Conservation (phyloP, 1,284 basidiomycete genomes). For the Kwoniella shivajii region DNA sequence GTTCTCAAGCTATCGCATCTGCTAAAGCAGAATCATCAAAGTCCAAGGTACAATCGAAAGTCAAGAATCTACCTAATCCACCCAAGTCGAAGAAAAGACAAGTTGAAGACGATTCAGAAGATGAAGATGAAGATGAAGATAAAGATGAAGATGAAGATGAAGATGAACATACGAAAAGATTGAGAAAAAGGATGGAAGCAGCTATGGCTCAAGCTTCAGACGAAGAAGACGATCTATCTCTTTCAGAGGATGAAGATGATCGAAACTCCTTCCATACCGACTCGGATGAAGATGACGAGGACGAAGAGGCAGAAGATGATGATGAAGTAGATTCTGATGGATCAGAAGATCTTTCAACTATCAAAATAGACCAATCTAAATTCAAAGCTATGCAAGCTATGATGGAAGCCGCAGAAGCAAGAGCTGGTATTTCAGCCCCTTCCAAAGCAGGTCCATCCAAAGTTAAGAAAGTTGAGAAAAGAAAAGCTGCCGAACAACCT, state of each 20-base stretch:
- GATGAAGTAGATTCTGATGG: slow-evolving; percentile 19
- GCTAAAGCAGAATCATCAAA: slow-evolving; percentile 12
- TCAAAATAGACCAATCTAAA: slow-evolving; percentile 27
- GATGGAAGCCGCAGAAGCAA: slow-evolving; percentile 40
- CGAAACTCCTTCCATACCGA: slow-evolving; percentile 26
- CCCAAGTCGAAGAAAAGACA: slow-evolving; percentile 7
- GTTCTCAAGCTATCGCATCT: slow-evolving; percentile 23
- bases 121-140: slow-evolving; percentile 12
- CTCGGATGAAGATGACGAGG: slow-evolving; percentile 25
- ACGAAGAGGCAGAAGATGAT: slow-evolving; percentile 23
- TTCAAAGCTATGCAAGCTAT: slow-evolving; percentile 41
- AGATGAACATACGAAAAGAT: slow-evolving; percentile 27
- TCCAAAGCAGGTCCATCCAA: slow-evolving; percentile 12
- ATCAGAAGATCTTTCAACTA: slow-evolving; percentile 31
- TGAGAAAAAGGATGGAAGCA: slow-evolving; percentile 27
- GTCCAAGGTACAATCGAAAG: slow-evolving; percentile 9
- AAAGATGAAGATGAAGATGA: slow-evolving; percentile 23
- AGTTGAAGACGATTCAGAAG: slow-evolving; percentile 3
- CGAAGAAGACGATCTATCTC: slow-evolving; percentile 9
- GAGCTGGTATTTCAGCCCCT: slow-evolving; percentile 16
- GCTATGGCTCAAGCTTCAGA: slow-evolving; percentile 36
- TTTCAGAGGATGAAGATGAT: slow-evolving; percentile 11
- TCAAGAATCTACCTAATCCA: slow-evolving; percentile 12
- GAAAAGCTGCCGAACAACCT: slow-evolving; percentile 7
- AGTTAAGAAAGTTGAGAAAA: slow-evolving; percentile 4